phyloP scores from a whole-genome alignment of 2,329 filamentous ascomycete species.

The Fusarium pilosicola region DNA sequence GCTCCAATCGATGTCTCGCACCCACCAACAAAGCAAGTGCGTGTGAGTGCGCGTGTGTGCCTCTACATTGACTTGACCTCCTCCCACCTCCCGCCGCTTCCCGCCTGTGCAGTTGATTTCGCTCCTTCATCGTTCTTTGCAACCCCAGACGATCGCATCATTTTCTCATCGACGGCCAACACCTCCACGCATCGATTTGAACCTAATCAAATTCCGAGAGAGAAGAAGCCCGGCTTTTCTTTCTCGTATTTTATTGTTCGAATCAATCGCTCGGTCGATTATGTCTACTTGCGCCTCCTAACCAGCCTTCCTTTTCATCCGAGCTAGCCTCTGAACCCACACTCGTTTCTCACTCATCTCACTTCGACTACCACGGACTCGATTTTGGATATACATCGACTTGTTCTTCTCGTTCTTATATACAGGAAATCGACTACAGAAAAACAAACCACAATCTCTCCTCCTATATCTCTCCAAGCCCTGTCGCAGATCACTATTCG shows the following conservation, averaged over 20 bases:
- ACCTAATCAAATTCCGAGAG: conserved; percentile 21
- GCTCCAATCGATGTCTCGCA: conserved; percentile 38
- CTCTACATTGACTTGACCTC: conserved; percentile 23
- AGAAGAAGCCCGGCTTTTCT: conserved; percentile 28
- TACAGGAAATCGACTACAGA: conserved; percentile 1
- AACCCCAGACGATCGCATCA: conserved; percentile 36
- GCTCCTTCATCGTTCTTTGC: conserved; percentile 43
- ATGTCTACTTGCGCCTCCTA: conserved; percentile 50
- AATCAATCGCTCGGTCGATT: conserved; percentile 46
- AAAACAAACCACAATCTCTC: conserved; percentile 2
- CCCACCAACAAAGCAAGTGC: conserved; percentile 25
- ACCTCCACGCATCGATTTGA: conserved; percentile 3
- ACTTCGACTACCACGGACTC: conserved; percentile 25
- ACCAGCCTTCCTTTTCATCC: conserved; percentile 44
- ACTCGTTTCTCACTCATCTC: conserved; percentile 51
- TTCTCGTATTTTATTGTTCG: conserved; percentile 30
- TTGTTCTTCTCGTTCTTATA: neutral
- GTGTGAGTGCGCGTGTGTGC: conserved; percentile 1
- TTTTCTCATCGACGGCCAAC: conserved; percentile 31
- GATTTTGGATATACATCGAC: conserved; percentile 3
- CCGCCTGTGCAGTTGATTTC: conserved; percentile 18
- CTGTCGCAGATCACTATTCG: conserved; percentile 20
- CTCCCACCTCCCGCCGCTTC: conserved; percentile 34
- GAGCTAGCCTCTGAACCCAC: conserved; percentile 61
- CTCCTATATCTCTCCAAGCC: conserved; percentile 2